Evolutionary conservation across 2,329 filamentous ascomycete species (phyloP).

Genomic region (Calcarisporium arbuscula): DNA sequence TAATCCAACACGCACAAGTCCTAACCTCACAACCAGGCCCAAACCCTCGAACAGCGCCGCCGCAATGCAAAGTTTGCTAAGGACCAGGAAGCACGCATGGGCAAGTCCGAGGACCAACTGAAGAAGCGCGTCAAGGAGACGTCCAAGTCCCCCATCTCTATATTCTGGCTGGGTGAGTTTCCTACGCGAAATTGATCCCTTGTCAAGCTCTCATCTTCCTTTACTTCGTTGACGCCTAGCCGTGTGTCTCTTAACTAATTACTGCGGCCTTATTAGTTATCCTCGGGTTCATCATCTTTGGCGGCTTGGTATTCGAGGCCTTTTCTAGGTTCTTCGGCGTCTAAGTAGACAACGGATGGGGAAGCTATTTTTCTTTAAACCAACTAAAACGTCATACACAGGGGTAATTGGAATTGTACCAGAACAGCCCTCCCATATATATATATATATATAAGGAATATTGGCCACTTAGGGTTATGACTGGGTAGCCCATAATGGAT

Average conservation of each 20-base stretch:
- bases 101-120: slow-evolving; percentile 61
- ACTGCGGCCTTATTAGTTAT: slow-evolving; percentile 30
- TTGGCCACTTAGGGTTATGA: too few species aligned
- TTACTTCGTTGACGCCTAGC: background rate
- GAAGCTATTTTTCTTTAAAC: too few species aligned
- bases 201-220: background rate
- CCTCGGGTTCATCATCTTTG: slow-evolving; percentile 55
- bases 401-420: too few species aligned
- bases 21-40: too few species aligned
- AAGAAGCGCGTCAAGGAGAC: slow-evolving; percentile 54
- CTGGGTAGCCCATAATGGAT: too few species aligned
- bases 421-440: too few species aligned
- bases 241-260: slow-evolving; percentile 6
- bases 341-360: slow-evolving; percentile 18
- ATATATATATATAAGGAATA: too few species aligned
- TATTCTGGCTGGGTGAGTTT: slow-evolving; percentile 55
- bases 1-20: background rate
- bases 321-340: slow-evolving; percentile 45
- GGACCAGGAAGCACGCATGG: slow-evolving; percentile 65
- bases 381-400: too few species aligned
- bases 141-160: slow-evolving; percentile 55
- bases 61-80: slow-evolving; percentile 75
- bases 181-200: background rate
- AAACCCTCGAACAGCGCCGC: slow-evolving; percentile 78
- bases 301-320: slow-evolving; percentile 53